Evolutionary conservation across 805 yeast species (phyloP).

Genomic region (Kuraishia piskuri): DNA sequence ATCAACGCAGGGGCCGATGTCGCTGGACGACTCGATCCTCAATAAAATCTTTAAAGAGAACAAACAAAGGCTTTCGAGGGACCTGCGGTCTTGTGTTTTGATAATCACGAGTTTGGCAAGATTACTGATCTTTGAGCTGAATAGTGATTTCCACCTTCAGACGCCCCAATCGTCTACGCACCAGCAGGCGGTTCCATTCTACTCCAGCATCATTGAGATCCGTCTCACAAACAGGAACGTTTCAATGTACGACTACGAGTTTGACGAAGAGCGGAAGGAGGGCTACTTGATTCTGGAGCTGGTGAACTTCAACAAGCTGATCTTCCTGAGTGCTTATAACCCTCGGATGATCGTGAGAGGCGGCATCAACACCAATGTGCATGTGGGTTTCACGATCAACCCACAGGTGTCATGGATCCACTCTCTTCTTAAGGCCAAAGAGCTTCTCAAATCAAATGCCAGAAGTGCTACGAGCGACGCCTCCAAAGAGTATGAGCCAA

Average conservation of each 20-base stretch:
- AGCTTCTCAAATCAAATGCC: conserved; percentile 32
- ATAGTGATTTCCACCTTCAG: conserved; percentile 19
- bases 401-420: conserved; percentile 57
- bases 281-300: conserved; percentile 64
- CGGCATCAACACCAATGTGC: conserved; percentile 22
- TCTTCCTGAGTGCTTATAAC: conserved; percentile 41
- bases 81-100: conserved; percentile 23
- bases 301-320: conserved; percentile 45
- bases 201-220: conserved; percentile 26
- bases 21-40: conserved; percentile 22
- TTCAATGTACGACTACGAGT: conserved; percentile 77
- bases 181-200: conserved; percentile 33
- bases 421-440: conserved; percentile 58
- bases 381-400: conserved; percentile 34
- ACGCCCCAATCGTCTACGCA: conserved; percentile 23
- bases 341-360: conserved; percentile 22
- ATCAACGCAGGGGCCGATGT: conserved; percentile 8
- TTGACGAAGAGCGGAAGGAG: conserved; percentile 44
- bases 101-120: conserved; percentile 27
- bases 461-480: conserved; percentile 4
- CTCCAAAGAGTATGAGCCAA: conserved; percentile 2
- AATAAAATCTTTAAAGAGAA: conserved; percentile 21
- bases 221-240: conserved; percentile 42
- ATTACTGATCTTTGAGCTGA: conserved; percentile 23
- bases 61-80: conserved; percentile 18